Base-by-base conservation (phyloP, 306 rosid genomes). In the Cucumis sativus region DNA sequence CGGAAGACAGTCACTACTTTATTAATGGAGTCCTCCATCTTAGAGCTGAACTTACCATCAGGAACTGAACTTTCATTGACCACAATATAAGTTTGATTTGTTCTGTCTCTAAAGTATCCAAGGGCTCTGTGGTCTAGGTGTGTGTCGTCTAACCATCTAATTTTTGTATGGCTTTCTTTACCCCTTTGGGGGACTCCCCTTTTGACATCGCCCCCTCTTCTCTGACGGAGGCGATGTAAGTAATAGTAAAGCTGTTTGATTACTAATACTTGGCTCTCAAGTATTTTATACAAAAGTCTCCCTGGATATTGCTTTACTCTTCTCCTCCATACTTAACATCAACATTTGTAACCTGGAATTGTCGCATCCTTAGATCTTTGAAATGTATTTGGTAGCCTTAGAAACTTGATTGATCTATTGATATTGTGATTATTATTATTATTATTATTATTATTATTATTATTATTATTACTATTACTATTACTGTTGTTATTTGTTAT, bases 1-100 rank as follows among this genome's bases (percentile, higher is more conserved):
- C 97, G 0, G 99, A 96, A 4, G 99, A 96, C 40, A 85, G 99
- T 80, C 91, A 18, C 39, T 91, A 84, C 89, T 96, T 96, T 79
- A 87, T 96, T 55, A 92, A 96, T 15, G 98, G 96, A 4, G 97
- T 96, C 54, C 97, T 96, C 35, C 97, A 96, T 81, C 98, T 96
- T 17, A 86, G 88, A 89, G 99, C 99, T 2, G 99, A 92, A 83
- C 99, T 96, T 78, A 91, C 97, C 60, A 88, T 96, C 84, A 87
- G 84, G 79, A 90, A 80, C 58, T 90, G 90, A 90, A 28, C 39
- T 12, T 47, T 13, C 54, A 12, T 28, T 28, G 41, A 15, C 41
- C 30, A 23, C 69, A 4, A 7, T 17, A 6, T 17, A 6, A 2
- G 5, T 8, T 41, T 17, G n/a, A 6, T 52, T 8, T 17, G 21